Evolutionary conservation across 768 basidiomycete species (phyloP), one percentile per base, ranked within the genome.

Genomic region (Butyriboletus loyo): DNA sequence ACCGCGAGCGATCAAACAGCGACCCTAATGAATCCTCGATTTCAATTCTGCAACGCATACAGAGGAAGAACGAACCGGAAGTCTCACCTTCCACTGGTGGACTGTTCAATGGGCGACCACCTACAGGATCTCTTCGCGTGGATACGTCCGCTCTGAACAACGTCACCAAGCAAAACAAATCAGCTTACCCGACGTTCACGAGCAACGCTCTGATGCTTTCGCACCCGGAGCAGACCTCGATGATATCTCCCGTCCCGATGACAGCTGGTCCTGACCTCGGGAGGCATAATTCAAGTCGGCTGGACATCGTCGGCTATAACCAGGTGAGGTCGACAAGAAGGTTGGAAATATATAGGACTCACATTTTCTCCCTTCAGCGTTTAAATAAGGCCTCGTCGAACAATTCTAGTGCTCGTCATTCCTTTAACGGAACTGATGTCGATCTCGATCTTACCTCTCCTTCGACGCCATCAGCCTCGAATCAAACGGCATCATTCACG

Each of bases 231-330:
- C 82, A 82, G 44, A 69, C 78, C 25, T 71, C 79, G 19, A 76
- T 80, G 53, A 82, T 87, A 66, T 87, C 86, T 21, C 88, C 89
- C 51, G 86, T 84, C 44, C 90, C 89, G 32, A 80, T 89, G 55
- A 92, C 89, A 52, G 89, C 89, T 52, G 90, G 89, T 45, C 90
- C 89, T 57, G 89, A 92, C 70, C 75, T 92, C 39, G 89, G 90
- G 61, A 77, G 90, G 61, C 86, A 89, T 63, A 84, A 82, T 63
- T 79, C 79, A 58, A 79, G 83, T 21, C 78, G 88, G 37, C 66
- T 83, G 59, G 88, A 87, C 65, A 89, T 88, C 60, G 85, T 89
- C 47, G 82, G 86, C 31, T 83, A 81, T 67, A 81, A 78, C 56
- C 84, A 85, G 74, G 89, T 89, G 66, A 51, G 78, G 58, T 46